These are phyloP conservation scores for Hibiscus syriacus DNA, from an alignment of 345 rosid species.

Conservation along the genomic window DNA sequence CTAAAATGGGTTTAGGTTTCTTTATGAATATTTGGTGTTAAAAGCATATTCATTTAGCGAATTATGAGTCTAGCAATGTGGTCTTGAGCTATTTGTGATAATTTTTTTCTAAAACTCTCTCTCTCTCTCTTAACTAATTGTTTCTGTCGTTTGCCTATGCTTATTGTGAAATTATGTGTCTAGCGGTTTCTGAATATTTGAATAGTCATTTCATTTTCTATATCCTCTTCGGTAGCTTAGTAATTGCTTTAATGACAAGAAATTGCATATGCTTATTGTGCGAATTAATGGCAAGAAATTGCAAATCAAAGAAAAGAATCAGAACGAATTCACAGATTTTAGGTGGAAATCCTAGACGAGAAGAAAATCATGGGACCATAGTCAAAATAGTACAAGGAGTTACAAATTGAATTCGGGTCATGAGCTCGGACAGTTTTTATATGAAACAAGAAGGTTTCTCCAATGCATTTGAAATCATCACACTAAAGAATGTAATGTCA, in stretches of 20 bases:
- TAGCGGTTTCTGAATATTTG: background rate
- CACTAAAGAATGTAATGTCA: background rate
- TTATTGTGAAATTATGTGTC: background rate
- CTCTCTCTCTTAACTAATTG: background rate
- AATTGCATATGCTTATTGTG: too few relatives aligned
- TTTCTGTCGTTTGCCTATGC: background rate
- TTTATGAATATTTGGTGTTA: conserved; percentile 9
- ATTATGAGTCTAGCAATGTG: background rate
- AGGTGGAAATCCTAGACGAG: too few relatives aligned
- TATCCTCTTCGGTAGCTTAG: background rate
- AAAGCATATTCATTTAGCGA: background rate
- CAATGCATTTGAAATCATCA: background rate
- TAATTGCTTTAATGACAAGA: background rate
- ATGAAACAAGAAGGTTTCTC: background rate
- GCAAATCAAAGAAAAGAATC: too few relatives aligned
- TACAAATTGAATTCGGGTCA: too few relatives aligned
- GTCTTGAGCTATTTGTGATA: background rate
- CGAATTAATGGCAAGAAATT: too few relatives aligned
- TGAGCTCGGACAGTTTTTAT: too few relatives aligned
- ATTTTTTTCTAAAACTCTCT: background rate
- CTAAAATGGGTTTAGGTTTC: background rate
- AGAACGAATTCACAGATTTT: too few relatives aligned
- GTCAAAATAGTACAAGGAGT: too few relatives aligned
- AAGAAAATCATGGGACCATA: too few relatives aligned
- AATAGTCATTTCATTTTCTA: background rate